Conservation (phyloP, 768 basidiomycete genomes). For the Boletus subparvulus region DNA sequence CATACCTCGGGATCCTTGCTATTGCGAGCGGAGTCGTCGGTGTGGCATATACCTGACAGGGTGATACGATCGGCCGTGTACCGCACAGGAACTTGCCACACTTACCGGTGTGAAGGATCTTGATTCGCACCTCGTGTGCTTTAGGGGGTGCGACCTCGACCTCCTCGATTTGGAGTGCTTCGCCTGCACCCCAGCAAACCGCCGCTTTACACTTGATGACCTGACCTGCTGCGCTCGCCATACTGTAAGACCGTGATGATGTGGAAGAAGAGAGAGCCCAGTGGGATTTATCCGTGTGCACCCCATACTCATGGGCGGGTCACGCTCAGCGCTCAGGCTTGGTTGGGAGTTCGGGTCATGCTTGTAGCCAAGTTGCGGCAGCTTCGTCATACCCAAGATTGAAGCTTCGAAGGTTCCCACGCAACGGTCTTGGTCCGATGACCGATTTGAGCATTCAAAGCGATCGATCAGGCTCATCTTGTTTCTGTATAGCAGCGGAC, state of each 20-base stretch:
- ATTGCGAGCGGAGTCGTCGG: constrained; percentile 95
- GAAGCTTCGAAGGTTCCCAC: too few relatives aligned
- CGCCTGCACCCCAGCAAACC: constrained; percentile 92
- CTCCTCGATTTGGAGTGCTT: constrained; percentile 83
- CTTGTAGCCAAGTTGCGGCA: too few relatives aligned
- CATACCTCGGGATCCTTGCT: constrained; percentile 92
- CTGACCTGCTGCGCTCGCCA: constrained; percentile 78
- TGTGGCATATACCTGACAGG: constrained; percentile 84
- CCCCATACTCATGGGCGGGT: neutral
- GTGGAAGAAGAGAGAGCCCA: constrained; percentile 17
- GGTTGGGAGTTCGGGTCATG: too few relatives aligned
- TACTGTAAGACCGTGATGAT: constrained; percentile 30
- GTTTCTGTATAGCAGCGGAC: neutral
- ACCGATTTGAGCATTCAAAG: too few relatives aligned
- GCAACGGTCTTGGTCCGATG: too few relatives aligned
- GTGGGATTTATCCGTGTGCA: constrained; percentile 6
- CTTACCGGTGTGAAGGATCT: constrained; percentile 86
- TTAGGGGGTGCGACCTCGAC: constrained; percentile 92
- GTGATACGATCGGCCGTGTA: constrained; percentile 4
- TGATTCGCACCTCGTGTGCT: constrained; percentile 90
- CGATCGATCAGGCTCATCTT: neutral
- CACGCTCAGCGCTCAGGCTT: too few relatives aligned
- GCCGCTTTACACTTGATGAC: constrained; percentile 86
- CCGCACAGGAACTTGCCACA: constrained; percentile 1
- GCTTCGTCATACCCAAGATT: too few relatives aligned